Evolutionary conservation across 75 land plant species (phyloP).

Genomic region (Azolla pinnata): DNA sequence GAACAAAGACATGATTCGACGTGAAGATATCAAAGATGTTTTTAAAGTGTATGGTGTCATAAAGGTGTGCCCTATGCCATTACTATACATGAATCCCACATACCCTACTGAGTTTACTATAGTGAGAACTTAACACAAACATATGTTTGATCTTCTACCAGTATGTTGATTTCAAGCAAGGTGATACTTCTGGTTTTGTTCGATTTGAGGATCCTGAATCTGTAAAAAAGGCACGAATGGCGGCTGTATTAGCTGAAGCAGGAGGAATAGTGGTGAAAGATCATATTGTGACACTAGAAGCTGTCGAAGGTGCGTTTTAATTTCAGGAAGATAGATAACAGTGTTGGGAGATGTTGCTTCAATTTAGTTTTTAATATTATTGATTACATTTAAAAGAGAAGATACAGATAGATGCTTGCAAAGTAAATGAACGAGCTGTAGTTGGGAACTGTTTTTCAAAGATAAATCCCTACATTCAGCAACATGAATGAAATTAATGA

Average conservation of each 20-base stretch:
- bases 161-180: slow-evolving; percentile 78
- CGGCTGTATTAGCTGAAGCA: slow-evolving; percentile 58
- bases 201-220: slow-evolving; percentile 73
- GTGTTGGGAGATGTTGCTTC: not conserved
- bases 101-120: not conserved
- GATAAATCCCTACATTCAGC: no score
- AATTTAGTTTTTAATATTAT: no score
- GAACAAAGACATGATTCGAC: slow-evolving; percentile 26
- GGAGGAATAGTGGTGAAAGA: slow-evolving; percentile 71
- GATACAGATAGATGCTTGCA: no score
- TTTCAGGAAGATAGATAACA: not conserved
- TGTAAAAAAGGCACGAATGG: slow-evolving; percentile 72
- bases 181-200: slow-evolving; percentile 64
- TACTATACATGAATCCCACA: not conserved
- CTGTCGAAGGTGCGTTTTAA: slow-evolving; percentile 61
- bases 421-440: no score
- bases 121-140: not conserved
- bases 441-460: no score
- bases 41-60: slow-evolving; percentile 69
- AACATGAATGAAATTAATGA: no score
- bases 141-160: slow-evolving; percentile 16
- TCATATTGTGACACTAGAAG: slow-evolving; percentile 53
- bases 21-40: slow-evolving; percentile 67
- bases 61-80: slow-evolving; percentile 40
- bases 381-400: no score